Base-by-base conservation (phyloP, 805 yeast species). In the Tetrapisispora taiwanensis region DNA sequence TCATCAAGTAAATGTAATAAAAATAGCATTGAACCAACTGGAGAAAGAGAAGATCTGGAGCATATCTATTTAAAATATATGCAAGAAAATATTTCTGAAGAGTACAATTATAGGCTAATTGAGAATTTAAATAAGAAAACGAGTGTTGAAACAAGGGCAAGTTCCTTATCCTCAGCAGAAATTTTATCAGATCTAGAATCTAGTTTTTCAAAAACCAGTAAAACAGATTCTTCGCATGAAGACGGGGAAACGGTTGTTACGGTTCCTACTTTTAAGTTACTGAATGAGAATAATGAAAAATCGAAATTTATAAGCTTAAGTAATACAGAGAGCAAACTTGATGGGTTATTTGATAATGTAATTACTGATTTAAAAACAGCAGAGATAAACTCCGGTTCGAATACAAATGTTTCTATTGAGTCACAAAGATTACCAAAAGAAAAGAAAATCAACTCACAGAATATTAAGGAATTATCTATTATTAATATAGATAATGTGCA, bases 191-290 rank as follows among this genome's bases (percentile, higher is more conserved):
- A 30, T 14, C 4, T 31, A 20, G 35, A 39, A 19, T 19, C 35
- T 20, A 10, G 15, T 17, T 4, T 6, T 22, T 20, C 26, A 14
- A 15, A 20, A 20, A 26, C 19, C 7, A 39, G 18, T 13, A 15
- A 22, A 10, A 26, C 41, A 4, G 41, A 39, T 2, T 30, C 41
- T 4, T 39, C 35, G 15, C n/a, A 30, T n/a, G 35, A 30, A 4
- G 19, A 35, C 4, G 20, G 14, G 14, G 35, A 39, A 19, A 20
- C 7, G 3, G 26, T 51, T 7, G 48, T 47, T 15, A 52, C 59
- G 46, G 68, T 74, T 55, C 79, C 78, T 32, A 73, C 78, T 18
- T 65, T 74, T 53, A 49, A 58, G 39, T 48, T 37, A 18, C 3
- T 18, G 2, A 18, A 18, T 17, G 4, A 17, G 8, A 27, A 37